Evolutionary conservation across 768 basidiomycete genomes (phyloP), one percentile per base, ranked within the genome.

Genomic region (Jaapia argillacea): DNA sequence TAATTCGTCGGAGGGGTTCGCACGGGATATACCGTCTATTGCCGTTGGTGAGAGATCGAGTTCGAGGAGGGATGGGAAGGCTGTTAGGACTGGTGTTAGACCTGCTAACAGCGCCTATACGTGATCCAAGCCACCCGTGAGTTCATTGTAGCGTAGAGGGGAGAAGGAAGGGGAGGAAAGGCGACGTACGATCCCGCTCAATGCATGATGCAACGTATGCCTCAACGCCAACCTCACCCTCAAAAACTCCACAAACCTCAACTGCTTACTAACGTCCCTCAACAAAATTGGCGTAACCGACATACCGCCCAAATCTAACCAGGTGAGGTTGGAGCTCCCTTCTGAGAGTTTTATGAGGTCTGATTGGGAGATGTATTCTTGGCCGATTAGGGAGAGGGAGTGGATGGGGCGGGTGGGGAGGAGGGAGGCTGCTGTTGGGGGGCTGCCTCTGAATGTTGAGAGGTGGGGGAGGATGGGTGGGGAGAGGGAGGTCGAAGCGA

Each of bases 21-120:
- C 54, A 37, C 63, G 59, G 28, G 65, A 70, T 37, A 65, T 58
- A 49, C 69, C 69, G 47, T 69, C 68, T 13, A 76, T 66, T 42
- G 64, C 62, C 25, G 77, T 81, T 16, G 76, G 74, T 2, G 79
- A 79, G 26, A 83, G 63, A 56, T 81, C 80, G 52, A 83, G 70
- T 48, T 61, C 65, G 23, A 62, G 59, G 45, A 80, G 63, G 13
- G 64, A 63, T 21, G 56, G 59, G 54, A 81, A 78, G 3, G 68
- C 66, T 42, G 61, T 64, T 44, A 79, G 59, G 12, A 77, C 76
- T 41, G 74, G 64, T n/a, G 77, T 73, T 27, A 82, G 68, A 23
- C 73, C 77, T 16, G 74, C 69, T 37, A 81, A 59, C 35, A 82
- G 61, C 47, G 73, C 66, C 80, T 81, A n/a, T n/a, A n/a, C n/a